These are phyloP conservation scores for Boletus subparvulus DNA, from an alignment of 768 basidiomycete genomes.

Conservation along the genomic window DNA sequence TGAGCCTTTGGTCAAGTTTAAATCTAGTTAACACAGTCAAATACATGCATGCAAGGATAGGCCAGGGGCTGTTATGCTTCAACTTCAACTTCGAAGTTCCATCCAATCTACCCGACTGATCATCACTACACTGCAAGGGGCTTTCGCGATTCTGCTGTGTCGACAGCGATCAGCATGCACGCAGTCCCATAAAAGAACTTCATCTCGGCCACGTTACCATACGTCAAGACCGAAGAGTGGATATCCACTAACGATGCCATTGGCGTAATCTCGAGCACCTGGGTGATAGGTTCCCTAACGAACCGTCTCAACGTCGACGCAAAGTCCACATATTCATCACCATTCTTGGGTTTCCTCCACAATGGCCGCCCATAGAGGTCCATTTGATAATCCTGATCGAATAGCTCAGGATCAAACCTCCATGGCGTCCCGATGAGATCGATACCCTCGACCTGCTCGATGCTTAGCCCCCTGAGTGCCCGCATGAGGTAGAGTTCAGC, in stretches of 20 bases:
- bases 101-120: no score
- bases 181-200: constrained; percentile 6
- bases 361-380: neutral
- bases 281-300: neutral
- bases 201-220: neutral
- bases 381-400: neutral
- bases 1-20: no score
- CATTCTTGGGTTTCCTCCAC: no score
- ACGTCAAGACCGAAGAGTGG: neutral
- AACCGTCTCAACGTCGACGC: neutral
- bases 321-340: no score
- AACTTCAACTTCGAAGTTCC: no score
- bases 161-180: constrained; percentile 4
- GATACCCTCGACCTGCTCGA: neutral
- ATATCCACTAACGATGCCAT: neutral
- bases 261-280: constrained; percentile 1
- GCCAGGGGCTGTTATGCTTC: no score
- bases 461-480: neutral
- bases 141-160: neutral
- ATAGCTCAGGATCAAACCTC: neutral
- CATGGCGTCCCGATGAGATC: neutral
- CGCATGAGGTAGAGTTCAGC: neutral
- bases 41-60: no score
- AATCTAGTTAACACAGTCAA: no score
- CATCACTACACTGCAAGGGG: neutral